Base-by-base conservation (phyloP, 2,329 filamentous ascomycete genomes). In the Talaromyces rugulosus region DNA sequence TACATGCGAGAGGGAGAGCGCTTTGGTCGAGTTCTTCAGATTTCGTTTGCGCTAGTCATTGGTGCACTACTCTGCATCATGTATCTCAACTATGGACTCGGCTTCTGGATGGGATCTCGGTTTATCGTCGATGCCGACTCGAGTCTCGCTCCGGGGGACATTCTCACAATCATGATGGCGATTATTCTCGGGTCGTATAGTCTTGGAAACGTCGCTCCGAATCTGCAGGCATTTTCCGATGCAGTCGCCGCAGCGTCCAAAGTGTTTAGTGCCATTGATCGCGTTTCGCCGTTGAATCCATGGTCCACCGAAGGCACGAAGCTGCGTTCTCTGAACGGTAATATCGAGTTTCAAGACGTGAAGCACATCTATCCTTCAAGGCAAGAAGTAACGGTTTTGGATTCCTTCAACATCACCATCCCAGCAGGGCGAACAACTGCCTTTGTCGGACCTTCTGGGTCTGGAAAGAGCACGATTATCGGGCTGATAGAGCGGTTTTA, bases 331-430 rank as follows among this genome's bases (percentile, higher is more conserved):
- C 82, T 96, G 1, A 81, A 89, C 63, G 95, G 95, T 31, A 86
- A 85, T 16, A 89, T 99, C 62, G 89, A 93, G 66, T 83, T 99
- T 52, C 85, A 88, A 67, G 84, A 91, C 67, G 83, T 98, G 72
- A 95, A 91, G 75, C 93, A 96, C 76, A 94, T 97, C 68, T 98
- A 99, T 70, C 95, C 95, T 4, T 96, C 92, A 5, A 86, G 95
- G 12, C 91, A 93, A 0, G 93, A 97, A 69, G 92, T 96, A 4
- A 85, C 87, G 1, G 90, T 98, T 44, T 94, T 98, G 87, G 82
- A 95, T 50, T 87, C 89, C 66, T 90, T 98, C 61, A 90, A 82
- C 61, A 84, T 99, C 1, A 76, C 83, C 0, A 89, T 98, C 42
- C 92, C 92, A 1, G 90, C 93, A 3, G 93, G 94, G 23, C 96